Evolutionary conservation across 148 eudicot genomes (phyloP).

Genomic region (Nepenthes gracilis): DNA sequence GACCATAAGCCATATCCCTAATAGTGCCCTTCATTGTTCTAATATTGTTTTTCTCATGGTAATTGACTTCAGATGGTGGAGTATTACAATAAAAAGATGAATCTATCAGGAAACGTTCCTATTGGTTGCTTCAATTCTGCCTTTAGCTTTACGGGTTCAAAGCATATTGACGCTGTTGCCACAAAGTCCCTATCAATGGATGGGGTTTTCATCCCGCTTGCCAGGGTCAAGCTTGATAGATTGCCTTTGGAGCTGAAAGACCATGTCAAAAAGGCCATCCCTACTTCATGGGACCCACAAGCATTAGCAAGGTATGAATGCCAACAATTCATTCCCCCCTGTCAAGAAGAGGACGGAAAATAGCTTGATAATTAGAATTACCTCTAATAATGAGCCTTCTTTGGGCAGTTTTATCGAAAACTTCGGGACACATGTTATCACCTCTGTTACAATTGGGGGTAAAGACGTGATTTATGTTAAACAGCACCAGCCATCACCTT

Average conservation of each 20-base stretch:
- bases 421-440: conserved; percentile 82
- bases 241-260: conserved; percentile 47
- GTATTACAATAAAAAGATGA: conserved; percentile 60
- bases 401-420: conserved; percentile 67
- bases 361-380: too few relatives aligned
- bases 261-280: conserved; percentile 56
- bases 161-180: conserved; percentile 54
- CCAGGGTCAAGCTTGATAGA: conserved; percentile 42
- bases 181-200: conserved; percentile 71
- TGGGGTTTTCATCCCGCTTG: conserved; percentile 64
- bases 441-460: conserved; percentile 86
- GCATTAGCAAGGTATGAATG: conserved; percentile 61
- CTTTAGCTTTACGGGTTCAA: conserved; percentile 78
- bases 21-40: conserved; percentile 3
- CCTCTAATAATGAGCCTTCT: too few relatives aligned
- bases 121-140: conserved; percentile 93
- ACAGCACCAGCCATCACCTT: conserved; percentile 73
- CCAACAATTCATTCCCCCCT: not conserved
- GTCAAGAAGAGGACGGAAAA: not conserved
- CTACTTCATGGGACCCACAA: conserved; percentile 80
- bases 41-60: conserved; percentile 5
- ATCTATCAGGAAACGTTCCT: conserved; percentile 48
- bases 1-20: too few relatives aligned
- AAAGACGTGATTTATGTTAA: conserved; percentile 80
- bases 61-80: conserved; percentile 66